phyloP scores from a whole-genome alignment of 495 filamentous ascomycete species.

The Usnea hakonensis region DNA sequence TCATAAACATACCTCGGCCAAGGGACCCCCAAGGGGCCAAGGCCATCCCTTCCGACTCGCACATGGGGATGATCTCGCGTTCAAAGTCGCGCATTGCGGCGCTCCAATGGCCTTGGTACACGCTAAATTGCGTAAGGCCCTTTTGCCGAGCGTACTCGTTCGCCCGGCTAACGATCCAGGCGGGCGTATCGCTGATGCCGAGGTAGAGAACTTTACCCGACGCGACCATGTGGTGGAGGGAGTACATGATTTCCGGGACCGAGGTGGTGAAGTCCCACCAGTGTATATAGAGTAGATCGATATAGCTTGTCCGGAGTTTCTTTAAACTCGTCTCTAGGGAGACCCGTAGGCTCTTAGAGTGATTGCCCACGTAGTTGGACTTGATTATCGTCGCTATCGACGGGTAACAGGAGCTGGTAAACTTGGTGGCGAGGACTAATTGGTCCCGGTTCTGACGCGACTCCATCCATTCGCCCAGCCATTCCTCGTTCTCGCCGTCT shows the following conservation, averaged over 20 bases:
- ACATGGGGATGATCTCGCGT: slow-evolving; percentile 52
- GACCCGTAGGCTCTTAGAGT: slow-evolving; percentile 44
- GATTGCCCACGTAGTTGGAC: slow-evolving; percentile 50
- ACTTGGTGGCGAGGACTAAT: slow-evolving; percentile 71
- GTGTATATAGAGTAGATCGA: slow-evolving; percentile 55
- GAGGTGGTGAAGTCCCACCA: slow-evolving; percentile 53
- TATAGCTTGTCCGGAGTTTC: slow-evolving; percentile 57
- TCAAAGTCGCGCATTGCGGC: slow-evolving; percentile 43
- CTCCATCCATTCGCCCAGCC: slow-evolving; percentile 55
- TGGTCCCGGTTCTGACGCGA: slow-evolving; percentile 49
- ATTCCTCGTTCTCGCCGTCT: slow-evolving; percentile 43
- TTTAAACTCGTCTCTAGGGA: slow-evolving; percentile 47
- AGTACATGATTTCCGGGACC: slow-evolving; percentile 55
- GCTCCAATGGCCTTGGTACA: slow-evolving; percentile 62
- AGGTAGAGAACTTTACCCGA: slow-evolving; percentile 57
- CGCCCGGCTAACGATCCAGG: slow-evolving; percentile 53
- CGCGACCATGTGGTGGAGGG: slow-evolving; percentile 48
- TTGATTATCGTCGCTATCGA: slow-evolving; percentile 26
- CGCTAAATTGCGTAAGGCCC: slow-evolving; percentile 52
- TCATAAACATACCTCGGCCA: slow-evolving; percentile 48
- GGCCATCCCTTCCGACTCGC: slow-evolving; percentile 48
- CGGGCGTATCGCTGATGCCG: slow-evolving; percentile 55
- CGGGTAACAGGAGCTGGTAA: slow-evolving; percentile 38
- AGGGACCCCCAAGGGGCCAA: slow-evolving; percentile 50
- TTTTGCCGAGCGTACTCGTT: slow-evolving; percentile 54